Conservation (phyloP, 257 asterid genomes). For the Penstemon eatonii region DNA sequence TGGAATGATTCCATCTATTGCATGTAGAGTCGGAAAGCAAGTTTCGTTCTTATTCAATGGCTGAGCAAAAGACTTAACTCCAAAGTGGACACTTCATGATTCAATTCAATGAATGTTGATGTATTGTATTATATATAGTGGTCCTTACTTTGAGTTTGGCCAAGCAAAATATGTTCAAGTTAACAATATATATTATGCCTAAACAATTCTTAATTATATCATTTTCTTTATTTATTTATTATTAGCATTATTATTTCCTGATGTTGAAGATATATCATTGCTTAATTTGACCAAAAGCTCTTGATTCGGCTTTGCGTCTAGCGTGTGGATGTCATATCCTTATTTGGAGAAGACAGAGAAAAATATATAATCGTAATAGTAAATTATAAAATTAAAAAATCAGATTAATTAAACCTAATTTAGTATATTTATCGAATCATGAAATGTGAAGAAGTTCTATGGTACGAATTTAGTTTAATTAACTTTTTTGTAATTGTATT, state of each 20-base stretch:
- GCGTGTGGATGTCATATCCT: neutral
- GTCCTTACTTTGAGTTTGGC: conserved; percentile 23
- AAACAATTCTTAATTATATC: neutral
- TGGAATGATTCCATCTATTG: neutral
- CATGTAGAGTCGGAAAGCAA: neutral
- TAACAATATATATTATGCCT: neutral
- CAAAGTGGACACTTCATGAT: conserved; percentile 13
- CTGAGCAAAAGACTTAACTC: neutral
- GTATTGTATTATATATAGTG: conserved; percentile 16
- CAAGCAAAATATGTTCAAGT: neutral
- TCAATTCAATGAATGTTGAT: neutral
- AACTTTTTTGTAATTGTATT: too few relatives aligned
- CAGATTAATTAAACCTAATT: too few relatives aligned
- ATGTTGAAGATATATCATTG: neutral
- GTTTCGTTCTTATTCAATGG: neutral
- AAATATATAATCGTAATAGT: neutral
- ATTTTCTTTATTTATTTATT: neutral
- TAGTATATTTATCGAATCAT: too few relatives aligned
- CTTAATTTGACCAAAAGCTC: neutral
- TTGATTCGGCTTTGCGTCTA: neutral
- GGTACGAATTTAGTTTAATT: too few relatives aligned
- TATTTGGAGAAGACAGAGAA: neutral
- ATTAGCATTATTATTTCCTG: neutral
- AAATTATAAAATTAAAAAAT: too few relatives aligned
- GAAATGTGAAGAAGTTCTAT: too few relatives aligned